phyloP scores from a whole-genome alignment of 805 yeast species.

The Candida stauntonica region DNA sequence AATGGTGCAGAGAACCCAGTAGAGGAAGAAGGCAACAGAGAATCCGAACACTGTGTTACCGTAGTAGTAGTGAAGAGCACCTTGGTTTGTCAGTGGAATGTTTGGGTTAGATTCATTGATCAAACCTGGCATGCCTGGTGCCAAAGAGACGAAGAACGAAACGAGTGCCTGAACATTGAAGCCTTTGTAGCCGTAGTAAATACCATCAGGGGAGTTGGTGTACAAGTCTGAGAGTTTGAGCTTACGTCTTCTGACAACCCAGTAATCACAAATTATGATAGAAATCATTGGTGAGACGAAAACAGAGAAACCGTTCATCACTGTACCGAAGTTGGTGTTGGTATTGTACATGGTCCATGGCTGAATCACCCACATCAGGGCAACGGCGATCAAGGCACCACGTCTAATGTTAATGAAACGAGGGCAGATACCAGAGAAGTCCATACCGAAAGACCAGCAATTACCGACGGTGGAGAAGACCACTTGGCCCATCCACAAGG shows the following conservation, averaged over 20 bases:
- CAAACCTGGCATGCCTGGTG: slow-evolving; percentile 49
- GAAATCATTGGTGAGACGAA: slow-evolving; percentile 34
- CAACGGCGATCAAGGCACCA: slow-evolving; percentile 30
- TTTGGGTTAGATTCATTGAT: slow-evolving; percentile 31
- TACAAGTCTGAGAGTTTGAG: slow-evolving; percentile 31
- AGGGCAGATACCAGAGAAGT: slow-evolving; percentile 23
- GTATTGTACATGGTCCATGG: slow-evolving; percentile 36
- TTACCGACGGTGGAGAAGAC: slow-evolving; percentile 15
- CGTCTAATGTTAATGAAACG: slow-evolving; percentile 29
- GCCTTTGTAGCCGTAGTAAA: slow-evolving; percentile 37
- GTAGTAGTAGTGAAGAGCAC: slow-evolving; percentile 39
- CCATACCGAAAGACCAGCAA: slow-evolving; percentile 31
- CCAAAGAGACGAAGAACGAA: slow-evolving; percentile 37
- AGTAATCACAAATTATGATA: slow-evolving; percentile 36
- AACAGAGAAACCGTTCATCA: slow-evolving; percentile 34
- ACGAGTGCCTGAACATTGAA: slow-evolving; percentile 39
- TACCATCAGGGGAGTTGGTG: slow-evolving; percentile 28
- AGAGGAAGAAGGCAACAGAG: slow-evolving; percentile 34
- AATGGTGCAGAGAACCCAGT: slow-evolving; percentile 25
- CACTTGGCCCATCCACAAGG: slow-evolving; percentile 6
- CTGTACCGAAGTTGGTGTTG: slow-evolving; percentile 29
- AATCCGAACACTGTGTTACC: slow-evolving; percentile 43
- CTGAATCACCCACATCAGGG: slow-evolving; percentile 31
- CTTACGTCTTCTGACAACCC: slow-evolving; percentile 31
- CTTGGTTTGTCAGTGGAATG: slow-evolving; percentile 24